Evolutionary conservation across 257 asterid genomes (phyloP), one percentile per base, ranked within the genome.

Genomic region (Henckelia pumila): DNA sequence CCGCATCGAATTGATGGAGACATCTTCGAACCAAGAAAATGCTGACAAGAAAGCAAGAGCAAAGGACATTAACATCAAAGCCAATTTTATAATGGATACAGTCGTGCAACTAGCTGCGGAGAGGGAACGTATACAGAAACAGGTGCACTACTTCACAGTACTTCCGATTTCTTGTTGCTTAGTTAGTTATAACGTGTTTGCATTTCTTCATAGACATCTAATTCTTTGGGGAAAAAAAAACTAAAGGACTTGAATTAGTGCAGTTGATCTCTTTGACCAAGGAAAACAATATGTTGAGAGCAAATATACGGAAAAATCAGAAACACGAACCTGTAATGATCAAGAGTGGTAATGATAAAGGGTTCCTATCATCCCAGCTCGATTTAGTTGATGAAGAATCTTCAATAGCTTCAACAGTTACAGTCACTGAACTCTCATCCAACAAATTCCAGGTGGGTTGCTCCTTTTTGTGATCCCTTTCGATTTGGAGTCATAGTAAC

Each of bases 101-200:
- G 90, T 88, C 56, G 67, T 80, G 86, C 92, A 86, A 56, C 77
- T 93, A n/a, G 82, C 94, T 24, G 17, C 71, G 8, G 95, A 93
- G 82, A 82, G 99, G 82, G 91, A 90, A 65, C 95, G 90, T 1
- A 80, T 93, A 64, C 79, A 85, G 56, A 81, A 85, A 70, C 86
- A 82, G 95, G 99, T 93, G 30, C 29, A 16, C 33, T 59, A 1
- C 57, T 60, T 67, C 30, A 37, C 50, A 50, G 44, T 23, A 56
- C n/a, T 47, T 50, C 59, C 25, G 6, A 32, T 14, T 57, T 24
- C 21, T 67, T 67, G 3, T 57, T 55, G 47, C 44, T 70, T 16
- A 14, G n/a, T n/a, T n/a, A n/a, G n/a, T n/a, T 44, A 11, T 13
- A 44, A 1, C 22, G 3, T 22, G 21, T 56, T 10, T 63, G 32